A percentile compares a stretch with the other conserved stretches of the same genome.
These are phyloP conservation scores for Fusarium mangiferae DNA, from an alignment of 2,329 filamentous ascomycete species.

Conservation along the genomic window DNA sequence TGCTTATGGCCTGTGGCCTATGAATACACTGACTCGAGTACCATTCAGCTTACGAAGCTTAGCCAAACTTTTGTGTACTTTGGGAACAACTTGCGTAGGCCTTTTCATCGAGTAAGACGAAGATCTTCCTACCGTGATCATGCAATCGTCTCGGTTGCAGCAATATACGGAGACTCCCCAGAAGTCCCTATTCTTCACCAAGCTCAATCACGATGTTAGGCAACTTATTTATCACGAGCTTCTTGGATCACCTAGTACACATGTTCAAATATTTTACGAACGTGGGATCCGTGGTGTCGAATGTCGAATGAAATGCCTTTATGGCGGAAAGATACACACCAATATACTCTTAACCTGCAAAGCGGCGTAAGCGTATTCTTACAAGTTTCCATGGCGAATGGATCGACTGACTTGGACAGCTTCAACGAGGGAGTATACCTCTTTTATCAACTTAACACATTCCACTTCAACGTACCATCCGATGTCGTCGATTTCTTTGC, in stretches of 20 bases:
- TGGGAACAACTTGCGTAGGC: neutral
- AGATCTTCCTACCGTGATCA: neutral
- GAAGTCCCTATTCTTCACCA: neutral
- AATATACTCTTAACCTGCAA: neutral
- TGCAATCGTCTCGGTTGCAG: neutral
- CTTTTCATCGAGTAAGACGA: neutral
- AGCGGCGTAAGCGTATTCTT: neutral
- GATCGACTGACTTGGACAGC: neutral
- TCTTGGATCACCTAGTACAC: neutral
- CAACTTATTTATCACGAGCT: neutral
- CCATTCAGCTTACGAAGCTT: neutral
- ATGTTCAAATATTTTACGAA: neutral
- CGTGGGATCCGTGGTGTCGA: neutral
- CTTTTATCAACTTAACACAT: neutral
- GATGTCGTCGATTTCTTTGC: neutral
- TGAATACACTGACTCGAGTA: neutral
- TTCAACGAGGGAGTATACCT: neutral
- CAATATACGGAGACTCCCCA: neutral
- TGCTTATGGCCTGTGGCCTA: neutral
- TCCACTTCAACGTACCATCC: neutral
- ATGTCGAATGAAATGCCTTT: neutral
- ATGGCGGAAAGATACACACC: neutral
- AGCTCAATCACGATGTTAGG: neutral
- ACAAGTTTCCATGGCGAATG: neutral
- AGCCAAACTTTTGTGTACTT: neutral